These are phyloP conservation scores for Paecilomyces sp. DNA, from an alignment of 2,329 filamentous ascomycete genomes.

Conservation along the genomic window DNA sequence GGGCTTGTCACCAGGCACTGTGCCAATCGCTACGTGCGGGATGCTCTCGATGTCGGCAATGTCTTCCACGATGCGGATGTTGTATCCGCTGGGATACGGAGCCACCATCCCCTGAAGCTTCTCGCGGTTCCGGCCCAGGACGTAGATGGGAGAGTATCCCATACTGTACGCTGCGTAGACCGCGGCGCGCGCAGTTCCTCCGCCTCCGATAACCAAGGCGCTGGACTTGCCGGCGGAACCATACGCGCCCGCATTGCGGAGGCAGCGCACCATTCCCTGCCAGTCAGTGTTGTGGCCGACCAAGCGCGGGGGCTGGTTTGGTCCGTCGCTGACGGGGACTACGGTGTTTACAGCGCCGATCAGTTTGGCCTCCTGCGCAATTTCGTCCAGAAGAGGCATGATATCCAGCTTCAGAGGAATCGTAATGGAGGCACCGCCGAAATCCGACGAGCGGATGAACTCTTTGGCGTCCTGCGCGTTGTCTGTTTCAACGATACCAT, in stretches of 20 bases:
- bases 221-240: conserved; percentile 36
- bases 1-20: conserved; percentile 80
- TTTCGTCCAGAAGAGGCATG: conserved; percentile 69
- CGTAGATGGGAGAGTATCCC: conserved; percentile 77
- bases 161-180: conserved; percentile 81
- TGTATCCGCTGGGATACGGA: conserved; percentile 67
- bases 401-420: conserved; percentile 92
- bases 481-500: conserved; percentile 68
- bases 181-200: conserved; percentile 85
- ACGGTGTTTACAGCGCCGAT: conserved; percentile 97
- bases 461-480: conserved; percentile 52
- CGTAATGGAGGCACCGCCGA: conserved; percentile 91
- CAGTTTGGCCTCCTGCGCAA: conserved; percentile 68
- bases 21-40: conserved; percentile 73
- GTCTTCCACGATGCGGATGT: conserved; percentile 57
- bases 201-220: conserved; percentile 80
- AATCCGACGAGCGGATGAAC: conserved; percentile 63
- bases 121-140: conserved; percentile 67
- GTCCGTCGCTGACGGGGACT: conserved; percentile 51
- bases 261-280: conserved; percentile 77
- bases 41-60: conserved; percentile 46
- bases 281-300: conserved; percentile 94
- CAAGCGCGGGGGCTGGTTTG: conserved; percentile 46
- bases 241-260: conserved; percentile 61
- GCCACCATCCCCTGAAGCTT: conserved; percentile 62